Conservation (phyloP, 2,329 filamentous ascomycete genomes). For the Beauveria brongniartii region DNA sequence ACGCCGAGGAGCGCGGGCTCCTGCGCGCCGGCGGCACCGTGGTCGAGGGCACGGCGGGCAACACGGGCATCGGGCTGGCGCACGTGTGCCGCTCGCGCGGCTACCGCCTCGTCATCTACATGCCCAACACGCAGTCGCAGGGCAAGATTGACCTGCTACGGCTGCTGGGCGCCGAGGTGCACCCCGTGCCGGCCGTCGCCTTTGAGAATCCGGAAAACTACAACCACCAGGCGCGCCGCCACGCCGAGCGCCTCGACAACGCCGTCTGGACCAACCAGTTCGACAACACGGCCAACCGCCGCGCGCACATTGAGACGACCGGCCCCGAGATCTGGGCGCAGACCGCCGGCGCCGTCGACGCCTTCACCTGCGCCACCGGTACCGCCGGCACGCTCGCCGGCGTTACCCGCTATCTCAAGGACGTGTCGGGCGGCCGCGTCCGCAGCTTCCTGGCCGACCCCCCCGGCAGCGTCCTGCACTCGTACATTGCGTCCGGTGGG, state of each 20-base stretch:
- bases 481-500: constrained; percentile 80
- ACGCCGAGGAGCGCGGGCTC: constrained; percentile 83
- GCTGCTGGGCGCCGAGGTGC: constrained; percentile 86
- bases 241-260: constrained; percentile 78
- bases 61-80: constrained; percentile 94
- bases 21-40: constrained; percentile 84
- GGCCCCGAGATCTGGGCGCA: constrained; percentile 97
- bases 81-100: constrained; percentile 90
- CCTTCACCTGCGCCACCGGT: constrained; percentile 91
- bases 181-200: constrained; percentile 89
- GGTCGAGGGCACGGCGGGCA: constrained; percentile 93
- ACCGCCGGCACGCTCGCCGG: constrained; percentile 90
- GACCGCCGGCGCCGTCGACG: constrained; percentile 77
- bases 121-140: constrained; percentile 97
- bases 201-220: constrained; percentile 96
- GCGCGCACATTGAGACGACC: constrained; percentile 92
- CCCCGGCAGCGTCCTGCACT: constrained; percentile 86
- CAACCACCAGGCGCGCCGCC: constrained; percentile 88
- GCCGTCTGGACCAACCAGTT: constrained; percentile 99
- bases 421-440: constrained; percentile 66
- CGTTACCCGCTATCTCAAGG: constrained; percentile 81
- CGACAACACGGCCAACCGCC: constrained; percentile 89
- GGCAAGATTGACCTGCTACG: constrained; percentile 93
- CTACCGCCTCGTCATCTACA: constrained; percentile 97
- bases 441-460: constrained; percentile 90